Percentiles rank a stretch among this genome's conserved stretches.
Evolutionary conservation across 176 grass and related monocot species (phyloP).

Genomic region (Eleusine indica): DNA sequence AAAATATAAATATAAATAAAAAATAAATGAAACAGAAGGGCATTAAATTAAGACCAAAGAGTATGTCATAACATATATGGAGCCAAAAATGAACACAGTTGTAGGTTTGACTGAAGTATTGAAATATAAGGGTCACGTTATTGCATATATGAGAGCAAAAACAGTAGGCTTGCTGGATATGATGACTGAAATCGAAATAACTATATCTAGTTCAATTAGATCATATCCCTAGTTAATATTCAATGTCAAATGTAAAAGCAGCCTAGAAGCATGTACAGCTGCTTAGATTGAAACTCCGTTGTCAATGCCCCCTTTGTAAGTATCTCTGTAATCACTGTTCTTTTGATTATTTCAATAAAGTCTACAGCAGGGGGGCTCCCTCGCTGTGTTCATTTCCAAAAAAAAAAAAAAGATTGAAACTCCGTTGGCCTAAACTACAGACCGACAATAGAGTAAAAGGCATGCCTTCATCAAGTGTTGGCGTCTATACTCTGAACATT

Average conservation of each 20-base stretch:
- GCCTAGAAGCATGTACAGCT: not conserved
- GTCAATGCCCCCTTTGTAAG: too few relatives aligned
- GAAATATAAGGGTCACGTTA: not conserved
- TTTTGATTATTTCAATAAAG: too few relatives aligned
- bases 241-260: slow-evolving; percentile 14
- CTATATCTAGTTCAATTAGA: slow-evolving; percentile 12
- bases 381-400: too few relatives aligned
- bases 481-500: not conserved
- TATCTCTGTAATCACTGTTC: too few relatives aligned
- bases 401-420: not conserved
- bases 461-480: slow-evolving; percentile 19
- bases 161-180: not conserved
- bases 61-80: not conserved
- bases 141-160: not conserved
- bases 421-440: not conserved
- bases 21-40: slow-evolving; percentile 5
- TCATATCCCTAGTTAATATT: slow-evolving; percentile 5
- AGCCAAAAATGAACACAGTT: not conserved
- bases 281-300: not conserved
- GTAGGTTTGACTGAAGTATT: slow-evolving; percentile 5
- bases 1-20: not conserved
- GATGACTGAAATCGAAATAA: not conserved
- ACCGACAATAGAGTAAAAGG: not conserved
- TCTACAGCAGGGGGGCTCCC: too few relatives aligned
- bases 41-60: not conserved